Percentiles rank a stretch among this genome's conserved stretches.
Conservation (phyloP, 176 grass and related monocot species). For the Cenchrus purpureus region DNA sequence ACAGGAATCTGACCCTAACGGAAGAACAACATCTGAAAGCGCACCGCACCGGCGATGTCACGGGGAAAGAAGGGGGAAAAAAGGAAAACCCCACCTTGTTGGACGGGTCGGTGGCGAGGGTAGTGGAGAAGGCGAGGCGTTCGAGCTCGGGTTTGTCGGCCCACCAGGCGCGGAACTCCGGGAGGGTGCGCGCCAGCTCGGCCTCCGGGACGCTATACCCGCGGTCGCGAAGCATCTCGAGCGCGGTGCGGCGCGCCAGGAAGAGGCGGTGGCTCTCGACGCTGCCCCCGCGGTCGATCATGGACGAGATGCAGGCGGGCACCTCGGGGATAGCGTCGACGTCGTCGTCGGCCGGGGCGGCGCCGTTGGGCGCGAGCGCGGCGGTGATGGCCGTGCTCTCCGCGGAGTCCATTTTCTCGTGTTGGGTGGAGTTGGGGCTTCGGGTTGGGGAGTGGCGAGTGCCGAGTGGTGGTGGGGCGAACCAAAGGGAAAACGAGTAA, state of each 20-base stretch:
- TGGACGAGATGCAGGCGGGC: constrained; percentile 55
- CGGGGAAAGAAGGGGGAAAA: background rate
- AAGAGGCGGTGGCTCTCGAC: constrained; percentile 80
- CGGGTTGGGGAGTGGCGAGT: too few species aligned
- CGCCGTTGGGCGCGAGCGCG: background rate
- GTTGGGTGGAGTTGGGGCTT: background rate
- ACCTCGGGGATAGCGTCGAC: constrained; percentile 25
- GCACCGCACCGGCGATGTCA: background rate
- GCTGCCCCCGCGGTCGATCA: constrained; percentile 61
- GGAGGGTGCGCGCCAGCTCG: constrained; percentile 60
- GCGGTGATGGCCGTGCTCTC: constrained; percentile 26
- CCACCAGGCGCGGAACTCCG: constrained; percentile 82
- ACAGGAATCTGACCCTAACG: background rate
- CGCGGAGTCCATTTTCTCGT: constrained; percentile 24
- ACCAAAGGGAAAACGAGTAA: too few species aligned
- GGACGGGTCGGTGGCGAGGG: constrained; percentile 52
- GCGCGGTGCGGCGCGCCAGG: constrained; percentile 78
- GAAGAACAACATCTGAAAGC: background rate
- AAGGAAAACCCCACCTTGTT: constrained; percentile 53
- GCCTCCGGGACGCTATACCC: constrained; percentile 56
- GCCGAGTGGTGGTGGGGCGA: too few species aligned
- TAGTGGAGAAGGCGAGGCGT: constrained; percentile 57
- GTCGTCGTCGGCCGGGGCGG: background rate
- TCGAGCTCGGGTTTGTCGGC: constrained; percentile 44
- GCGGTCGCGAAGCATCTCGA: constrained; percentile 94